Evolutionary conservation across 495 filamentous ascomycete species (phyloP).

Genomic region (Xylaria telfairii): DNA sequence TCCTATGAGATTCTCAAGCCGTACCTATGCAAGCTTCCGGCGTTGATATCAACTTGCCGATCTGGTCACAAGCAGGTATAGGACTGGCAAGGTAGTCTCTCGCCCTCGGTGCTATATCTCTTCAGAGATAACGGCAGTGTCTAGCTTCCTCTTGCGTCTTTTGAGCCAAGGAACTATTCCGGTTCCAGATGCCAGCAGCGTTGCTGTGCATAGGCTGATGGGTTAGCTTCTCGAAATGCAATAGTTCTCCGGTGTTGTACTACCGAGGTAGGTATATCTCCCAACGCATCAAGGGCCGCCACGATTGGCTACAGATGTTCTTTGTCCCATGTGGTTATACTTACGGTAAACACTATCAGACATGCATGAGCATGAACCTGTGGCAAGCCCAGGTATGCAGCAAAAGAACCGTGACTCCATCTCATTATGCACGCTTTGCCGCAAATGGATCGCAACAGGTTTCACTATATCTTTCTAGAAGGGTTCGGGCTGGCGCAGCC

Average conservation of each 20-base stretch:
- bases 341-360: not conserved
- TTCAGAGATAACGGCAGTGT: conserved; percentile 2
- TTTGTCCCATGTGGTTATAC: not conserved
- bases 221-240: not conserved
- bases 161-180: conserved; percentile 9
- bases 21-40: not conserved
- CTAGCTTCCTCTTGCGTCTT: conserved; percentile 18
- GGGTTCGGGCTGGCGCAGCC: not conserved
- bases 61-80: not conserved
- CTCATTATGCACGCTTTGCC: not conserved
- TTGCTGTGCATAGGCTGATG: conserved; percentile 1
- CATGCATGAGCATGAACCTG: conserved; percentile 4
- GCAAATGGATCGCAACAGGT: not conserved
- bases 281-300: not conserved
- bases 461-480: conserved; percentile 3
- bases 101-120: not conserved
- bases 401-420: not conserved
- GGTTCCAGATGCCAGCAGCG: not conserved
- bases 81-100: not conserved
- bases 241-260: not conserved
- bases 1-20: not conserved
- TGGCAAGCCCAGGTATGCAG: not conserved
- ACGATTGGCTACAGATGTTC: not conserved
- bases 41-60: not conserved
- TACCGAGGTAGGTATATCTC: not conserved